phyloP scores from a whole-genome alignment of 2,329 filamentous ascomycete species.

The Bipolaris sorokiniana region DNA sequence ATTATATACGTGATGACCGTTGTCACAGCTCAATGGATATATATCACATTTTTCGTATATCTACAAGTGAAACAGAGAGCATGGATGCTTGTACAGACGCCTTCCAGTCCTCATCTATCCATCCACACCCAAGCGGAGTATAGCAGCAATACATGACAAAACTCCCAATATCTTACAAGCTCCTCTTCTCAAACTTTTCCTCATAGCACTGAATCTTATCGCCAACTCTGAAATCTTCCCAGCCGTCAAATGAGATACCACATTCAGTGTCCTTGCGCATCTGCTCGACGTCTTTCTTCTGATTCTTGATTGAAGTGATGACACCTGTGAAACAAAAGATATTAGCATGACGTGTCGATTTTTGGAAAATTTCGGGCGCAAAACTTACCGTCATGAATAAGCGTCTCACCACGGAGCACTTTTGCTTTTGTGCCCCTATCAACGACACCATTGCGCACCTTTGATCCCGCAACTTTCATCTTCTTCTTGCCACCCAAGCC shows the following conservation, averaged over 20 bases:
- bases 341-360: too few relatives aligned
- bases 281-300: constrained; percentile 88
- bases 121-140: too few relatives aligned
- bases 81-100: too few relatives aligned
- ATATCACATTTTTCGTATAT: too few relatives aligned
- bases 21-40: too few relatives aligned
- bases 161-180: constrained; percentile 42
- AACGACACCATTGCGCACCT: constrained; percentile 80
- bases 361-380: too few relatives aligned
- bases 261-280: constrained; percentile 95
- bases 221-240: constrained; percentile 77
- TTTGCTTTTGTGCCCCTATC: constrained; percentile 68
- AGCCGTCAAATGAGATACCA: constrained; percentile 82
- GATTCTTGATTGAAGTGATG: constrained; percentile 82
- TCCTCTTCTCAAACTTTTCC: constrained; percentile 74
- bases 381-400: constrained; percentile 79
- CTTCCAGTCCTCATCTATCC: too few relatives aligned
- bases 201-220: constrained; percentile 91
- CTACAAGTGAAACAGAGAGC: too few relatives aligned
- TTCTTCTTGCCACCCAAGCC: constrained; percentile 73
- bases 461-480: constrained; percentile 83
- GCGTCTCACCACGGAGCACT: constrained; percentile 72
- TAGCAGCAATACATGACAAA: background rate
- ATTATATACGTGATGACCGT: too few relatives aligned
- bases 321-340: constrained; percentile 61